Base-by-base conservation (phyloP, 2,329 filamentous ascomycete species). In the Colletotrichum eleusines region DNA sequence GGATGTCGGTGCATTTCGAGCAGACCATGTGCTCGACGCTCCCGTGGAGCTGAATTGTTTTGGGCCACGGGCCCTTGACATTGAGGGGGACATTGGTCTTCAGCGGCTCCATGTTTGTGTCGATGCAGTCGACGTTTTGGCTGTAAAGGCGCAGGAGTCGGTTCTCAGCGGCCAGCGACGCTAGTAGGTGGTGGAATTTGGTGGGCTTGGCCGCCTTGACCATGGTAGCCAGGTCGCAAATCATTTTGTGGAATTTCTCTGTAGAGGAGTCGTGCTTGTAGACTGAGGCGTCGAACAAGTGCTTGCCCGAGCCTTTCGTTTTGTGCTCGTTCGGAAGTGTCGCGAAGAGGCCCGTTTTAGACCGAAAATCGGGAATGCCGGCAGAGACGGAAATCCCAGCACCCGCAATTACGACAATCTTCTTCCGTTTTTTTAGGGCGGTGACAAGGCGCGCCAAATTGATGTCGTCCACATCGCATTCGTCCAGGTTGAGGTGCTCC, bases 381-480 rank as follows among this genome's bases (percentile, higher is more conserved):
- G 96, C 95, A 64, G 95, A 95, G 62, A 98, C 96, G 48, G 96
- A 98, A 76, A 99, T 99, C 73, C 96, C 96, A 74, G 96, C 96
- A 69, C 96, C 96, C 57, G 95, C 96, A 79, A 99, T 93, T 62
- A 98, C 94, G 42, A 99, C 94, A 78, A 99, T 97, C 84, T 97
- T 98, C 83, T 95, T 93, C 85, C 96, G 96, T 78, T 93, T 94
- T 77, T 92, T 91, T 66, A 99, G 82, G 31, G 91, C 91, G 53
- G 90, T 88, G 54, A 95, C 83, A 38, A 99, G 84, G 66, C 90
- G 88, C 72, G 92, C 88, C 48, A 97, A 84, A 20, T 73, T 74
- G 72, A 95, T 88, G 46, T 73, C 75, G 53, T 87, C 84, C 61
- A 84, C 80, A 50, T 82, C 79, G 60, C 81, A 79, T 26, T 78